phyloP scores from a whole-genome alignment of 768 basidiomycete genomes.

The Tephrocybe sp. region DNA sequence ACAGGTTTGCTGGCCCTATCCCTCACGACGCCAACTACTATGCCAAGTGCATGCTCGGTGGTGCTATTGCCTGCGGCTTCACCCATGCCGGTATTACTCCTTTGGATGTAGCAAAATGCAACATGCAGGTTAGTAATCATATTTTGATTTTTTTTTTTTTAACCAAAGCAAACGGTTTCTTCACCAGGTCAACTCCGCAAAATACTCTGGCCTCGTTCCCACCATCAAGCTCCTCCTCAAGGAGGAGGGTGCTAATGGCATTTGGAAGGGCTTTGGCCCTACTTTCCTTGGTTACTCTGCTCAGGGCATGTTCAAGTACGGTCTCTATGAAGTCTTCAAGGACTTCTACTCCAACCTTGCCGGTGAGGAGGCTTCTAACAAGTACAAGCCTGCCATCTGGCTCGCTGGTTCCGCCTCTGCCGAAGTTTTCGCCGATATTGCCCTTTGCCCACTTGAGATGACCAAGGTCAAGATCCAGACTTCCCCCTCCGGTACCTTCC shows the following conservation, averaged over 20 bases:
- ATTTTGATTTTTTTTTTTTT: background rate
- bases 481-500: constrained; percentile 72
- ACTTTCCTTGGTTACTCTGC: constrained; percentile 92
- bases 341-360: constrained; percentile 87
- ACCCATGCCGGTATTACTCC: constrained; percentile 89
- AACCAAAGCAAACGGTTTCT: background rate
- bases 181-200: constrained; percentile 66
- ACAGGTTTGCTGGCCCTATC: constrained; percentile 66
- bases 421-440: constrained; percentile 94
- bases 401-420: constrained; percentile 92
- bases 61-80: constrained; percentile 81
- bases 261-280: constrained; percentile 94
- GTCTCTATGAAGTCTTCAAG: constrained; percentile 97
- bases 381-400: constrained; percentile 92
- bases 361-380: constrained; percentile 74
- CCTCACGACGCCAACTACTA: constrained; percentile 78
- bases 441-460: constrained; percentile 94
- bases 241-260: constrained; percentile 81
- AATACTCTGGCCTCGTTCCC: constrained; percentile 67
- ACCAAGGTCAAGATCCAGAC: constrained; percentile 92
- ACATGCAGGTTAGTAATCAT: constrained; percentile 70
- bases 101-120: constrained; percentile 86
- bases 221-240: constrained; percentile 63
- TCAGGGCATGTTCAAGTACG: constrained; percentile 98
- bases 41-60: constrained; percentile 84